Percentiles rank a stretch among this genome's conserved stretches.
phyloP scores from a whole-genome alignment of 148 eudicot genomes.

The Rhododendron ferrugineum region DNA sequence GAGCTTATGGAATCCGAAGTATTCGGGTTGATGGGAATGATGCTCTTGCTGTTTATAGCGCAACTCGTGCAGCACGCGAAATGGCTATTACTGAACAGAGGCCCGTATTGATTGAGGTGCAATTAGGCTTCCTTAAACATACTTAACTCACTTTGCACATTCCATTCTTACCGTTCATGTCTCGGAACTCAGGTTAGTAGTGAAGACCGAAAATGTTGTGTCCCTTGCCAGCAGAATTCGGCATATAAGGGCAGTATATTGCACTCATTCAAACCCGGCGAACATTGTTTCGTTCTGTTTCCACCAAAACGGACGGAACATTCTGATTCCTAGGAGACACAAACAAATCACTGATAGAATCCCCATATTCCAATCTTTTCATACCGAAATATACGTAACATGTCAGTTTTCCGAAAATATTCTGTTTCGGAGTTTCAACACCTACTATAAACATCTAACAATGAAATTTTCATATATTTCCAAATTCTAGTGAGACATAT shows the following conservation, averaged over 20 bases:
- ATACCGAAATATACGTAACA: neutral
- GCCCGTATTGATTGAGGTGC: slow-evolving; percentile 81
- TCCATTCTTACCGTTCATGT: neutral
- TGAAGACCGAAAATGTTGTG: neutral
- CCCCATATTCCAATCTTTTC: neutral
- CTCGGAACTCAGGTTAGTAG: neutral
- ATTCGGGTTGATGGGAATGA: slow-evolving; percentile 90
- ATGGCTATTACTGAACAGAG: slow-evolving; percentile 59
- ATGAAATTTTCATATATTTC: neutral
- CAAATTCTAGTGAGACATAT: neutral
- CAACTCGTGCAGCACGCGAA: slow-evolving; percentile 59
- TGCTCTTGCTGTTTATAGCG: slow-evolving; percentile 76
- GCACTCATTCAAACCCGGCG: neutral
- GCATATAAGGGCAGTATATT: neutral
- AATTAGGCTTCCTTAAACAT: neutral
- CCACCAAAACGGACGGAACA: neutral
- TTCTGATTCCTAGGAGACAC: neutral
- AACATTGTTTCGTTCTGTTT: neutral
- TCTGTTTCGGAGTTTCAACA: neutral
- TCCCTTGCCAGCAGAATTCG: neutral
- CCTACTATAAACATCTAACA: neutral
- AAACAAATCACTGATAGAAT: neutral
- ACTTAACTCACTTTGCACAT: neutral
- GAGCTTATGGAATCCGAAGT: slow-evolving; percentile 77
- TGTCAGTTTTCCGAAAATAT: neutral